Evolutionary conservation across 2,329 filamentous ascomycete genomes (phyloP), one percentile per base, ranked within the genome.

Genomic region (Microcera coccophila): DNA sequence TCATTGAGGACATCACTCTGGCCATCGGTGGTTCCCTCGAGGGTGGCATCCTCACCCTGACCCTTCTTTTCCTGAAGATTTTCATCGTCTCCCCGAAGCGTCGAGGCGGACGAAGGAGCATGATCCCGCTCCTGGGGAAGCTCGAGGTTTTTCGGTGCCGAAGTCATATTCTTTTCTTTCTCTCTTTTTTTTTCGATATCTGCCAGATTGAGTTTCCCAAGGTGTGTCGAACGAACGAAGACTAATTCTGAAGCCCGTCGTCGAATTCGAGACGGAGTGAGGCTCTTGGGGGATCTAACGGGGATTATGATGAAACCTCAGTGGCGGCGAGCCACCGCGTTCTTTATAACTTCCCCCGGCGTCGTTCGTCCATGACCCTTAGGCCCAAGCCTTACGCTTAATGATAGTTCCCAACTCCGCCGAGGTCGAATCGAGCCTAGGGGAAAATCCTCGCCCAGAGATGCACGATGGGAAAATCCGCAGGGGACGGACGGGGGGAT

Each of bases 51-150:
- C 15, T 59, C 47, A 12, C 52, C 45, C 16, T 48, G 26, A 21
- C 46, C 38, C 31, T 44, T 47, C 44, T 60, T 61, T 38, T 62
- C 61, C 12, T 50, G 50, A 28, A 39, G 15, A 19, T 43, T 9
- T 15, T 32, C 20, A 35, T 60, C 52, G 21, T 62, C 61, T n/a
- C 55, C 60, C 28, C 54, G 50, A 1, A 63, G 42, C 5, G 61
- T 63, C 17, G 61, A 59, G 28, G 58, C 43, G 21, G 59, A 52
- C 24, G 60, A 63, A n/a, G 50, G 51, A 42, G 57, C 48, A n/a
- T 44, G 58, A 14, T 47, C 55, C 32, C 46, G 54, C 29, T 45
- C 39, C 39, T 34, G 26, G 40, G 57, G 59, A 39, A 60, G 51
- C 20, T 53, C 52, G 38, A 62, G 53, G 15, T 41, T 54, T 22